Evolutionary conservation across 2,329 filamentous ascomycete species (phyloP), one percentile per base, ranked within the genome.

Genomic region (Calonectria naviculata): DNA sequence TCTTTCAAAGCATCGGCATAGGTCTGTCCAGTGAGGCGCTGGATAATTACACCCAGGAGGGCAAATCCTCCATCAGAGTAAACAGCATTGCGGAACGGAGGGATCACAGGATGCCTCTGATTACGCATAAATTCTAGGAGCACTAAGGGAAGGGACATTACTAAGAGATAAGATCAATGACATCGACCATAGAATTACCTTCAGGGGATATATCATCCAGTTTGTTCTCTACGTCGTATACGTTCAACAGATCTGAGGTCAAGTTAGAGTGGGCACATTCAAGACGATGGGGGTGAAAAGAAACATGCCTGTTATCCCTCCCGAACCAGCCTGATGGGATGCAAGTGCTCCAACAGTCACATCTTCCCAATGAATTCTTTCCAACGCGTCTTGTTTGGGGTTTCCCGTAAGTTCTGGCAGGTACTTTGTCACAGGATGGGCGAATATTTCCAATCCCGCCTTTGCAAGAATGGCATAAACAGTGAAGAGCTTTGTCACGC

Each of bases 21-120:
- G 0, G 49, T 15, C 12, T 49, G 38, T 1, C 71, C 67, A 1
- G 75, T 63, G 0, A 78, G 65, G 4, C 75, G 73, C 9, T 70
- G 71, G 0, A 79, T 68, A 0, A 79, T 38, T 1, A 54, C 10
- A 0, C 71, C 71, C 0, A 79, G 56, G 10, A 78, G 29, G 2
- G 58, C 67, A 21, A 63, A 79, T 0, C 75, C 78, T 4, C 46
- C 75, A 29, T 78, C 76, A 0, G 77, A 79, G n/a, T 79, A 79
- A 0, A 71, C 41, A 2, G 71, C 74, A 71, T 47, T 78, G 69
- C 24, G 60, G 26, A 61, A 76, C 0, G 75, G 63, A 1, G 65
- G n/a, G 13, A 56, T 46, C 0, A 74, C 69, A 5, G 75, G 74
- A 8, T 24, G 68, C 13, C 74, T 76, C 1, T 7, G 13, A 26